Conservation (phyloP, 805 yeast genomes). For the Starmerella stigmatis region DNA sequence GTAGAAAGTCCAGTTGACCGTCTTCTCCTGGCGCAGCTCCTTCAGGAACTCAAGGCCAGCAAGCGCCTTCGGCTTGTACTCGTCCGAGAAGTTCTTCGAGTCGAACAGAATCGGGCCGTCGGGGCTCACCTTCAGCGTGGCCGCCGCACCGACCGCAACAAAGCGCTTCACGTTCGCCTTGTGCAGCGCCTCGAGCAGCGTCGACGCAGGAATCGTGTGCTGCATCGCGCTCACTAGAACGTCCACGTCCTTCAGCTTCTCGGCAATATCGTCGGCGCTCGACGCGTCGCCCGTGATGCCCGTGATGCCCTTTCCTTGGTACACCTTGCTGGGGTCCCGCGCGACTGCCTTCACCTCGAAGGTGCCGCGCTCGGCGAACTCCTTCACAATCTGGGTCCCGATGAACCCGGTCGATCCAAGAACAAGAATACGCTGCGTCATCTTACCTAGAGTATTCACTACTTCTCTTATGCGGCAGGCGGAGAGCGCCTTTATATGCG, state of each 20-base stretch:
- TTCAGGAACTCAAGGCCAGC: slow-evolving; percentile 9
- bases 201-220: slow-evolving; percentile 11
- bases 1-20: slow-evolving; percentile 15
- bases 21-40: slow-evolving; percentile 2
- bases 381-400: slow-evolving; percentile 29
- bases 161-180: slow-evolving; percentile 16
- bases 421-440: slow-evolving; percentile 15
- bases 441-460: background rate
- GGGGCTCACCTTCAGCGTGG: slow-evolving; percentile 8
- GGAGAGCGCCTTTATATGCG: background rate
- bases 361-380: slow-evolving; percentile 13
- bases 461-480: no score
- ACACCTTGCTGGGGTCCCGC: slow-evolving; percentile 11
- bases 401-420: slow-evolving; percentile 24
- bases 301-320: slow-evolving; percentile 4
- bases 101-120: slow-evolving; percentile 16
- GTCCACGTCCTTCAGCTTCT: slow-evolving; percentile 12
- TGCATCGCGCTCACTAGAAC: slow-evolving; percentile 13
- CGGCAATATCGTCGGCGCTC: slow-evolving; percentile 7
- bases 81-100: slow-evolving; percentile 14
- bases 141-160: slow-evolving; percentile 18
- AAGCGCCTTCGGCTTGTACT: slow-evolving; percentile 6
- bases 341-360: slow-evolving; percentile 13
- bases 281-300: slow-evolving; percentile 15
- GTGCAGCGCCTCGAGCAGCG: slow-evolving; percentile 7